Evolutionary conservation across 2,329 filamentous ascomycete species (phyloP), one percentile per base, ranked within the genome.

Genomic region (Simplicillium aogashimaense): DNA sequence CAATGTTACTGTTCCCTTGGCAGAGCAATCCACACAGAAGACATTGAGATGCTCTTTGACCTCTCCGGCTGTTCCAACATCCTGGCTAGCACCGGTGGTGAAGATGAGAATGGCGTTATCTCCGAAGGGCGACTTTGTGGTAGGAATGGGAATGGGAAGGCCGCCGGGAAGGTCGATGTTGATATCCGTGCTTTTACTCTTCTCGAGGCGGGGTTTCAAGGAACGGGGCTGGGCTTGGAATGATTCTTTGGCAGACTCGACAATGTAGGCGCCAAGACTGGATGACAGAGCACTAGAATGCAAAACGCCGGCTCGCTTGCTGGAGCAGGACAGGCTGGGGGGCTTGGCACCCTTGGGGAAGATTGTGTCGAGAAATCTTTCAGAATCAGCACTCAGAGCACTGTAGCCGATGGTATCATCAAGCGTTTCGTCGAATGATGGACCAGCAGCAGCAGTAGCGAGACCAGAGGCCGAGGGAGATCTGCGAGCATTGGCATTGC

Each of bases 21-120:
- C 48, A 17, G 54, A 54, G 38, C 55, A 59, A 29, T 47, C 50
- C 28, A 58, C 56, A 32, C 56, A 59, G 43, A 48, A 58, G 32
- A 57, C 37, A 45, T 56, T 50, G 36, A 57, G 36, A 33, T 51
- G 50, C 5, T 39, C 45, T 10, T 43, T 40, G 5, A 46, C 39
- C 18, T 49, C 44, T 7, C 38, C 46, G 5, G 34, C 20, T 4
- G 40, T 31, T 7, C 47, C 52, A 37, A 53, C 51, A 3, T 51
- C 44, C 44, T 53, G 51, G 9, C 6, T 9, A 5, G 20, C 20
- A 6, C 20, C 20, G 20, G 20, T 25, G 20, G 6, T 25, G 20
- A 25, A 25, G 46, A 58, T 46, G 10, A 57, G 47, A 7, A 57
- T 47, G 25, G 53, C 44, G 8, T 53, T 44, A 29, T 53, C 54